Conservation (phyloP, 2,329 filamentous ascomycete genomes). For the Trichoderma endophyticum region DNA sequence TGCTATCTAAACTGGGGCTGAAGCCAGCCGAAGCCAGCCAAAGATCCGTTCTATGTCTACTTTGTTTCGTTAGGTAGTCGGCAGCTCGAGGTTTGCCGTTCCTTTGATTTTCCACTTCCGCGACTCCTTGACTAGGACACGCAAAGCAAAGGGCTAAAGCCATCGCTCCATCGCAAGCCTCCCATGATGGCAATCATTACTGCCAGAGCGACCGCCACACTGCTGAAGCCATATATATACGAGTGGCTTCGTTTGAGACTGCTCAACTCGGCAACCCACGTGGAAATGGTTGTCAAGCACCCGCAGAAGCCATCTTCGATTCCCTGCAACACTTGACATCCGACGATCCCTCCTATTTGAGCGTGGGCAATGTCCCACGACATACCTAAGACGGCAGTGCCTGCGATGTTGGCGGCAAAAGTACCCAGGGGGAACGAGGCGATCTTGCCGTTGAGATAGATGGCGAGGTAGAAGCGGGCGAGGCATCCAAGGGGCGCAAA, state of each 20-base stretch:
- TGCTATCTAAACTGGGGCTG: background rate
- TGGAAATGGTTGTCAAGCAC: conserved; percentile 63
- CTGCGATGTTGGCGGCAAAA: conserved; percentile 75
- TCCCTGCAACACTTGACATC: conserved; percentile 66
- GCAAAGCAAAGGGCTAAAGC: conserved; percentile 47
- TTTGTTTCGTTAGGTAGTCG: background rate
- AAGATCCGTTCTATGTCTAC: background rate
- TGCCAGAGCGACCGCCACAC: conserved; percentile 56
- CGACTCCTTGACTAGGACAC: background rate
- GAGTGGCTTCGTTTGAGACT: conserved; percentile 50
- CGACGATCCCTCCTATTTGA: conserved; percentile 51
- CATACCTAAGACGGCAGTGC: conserved; percentile 71
- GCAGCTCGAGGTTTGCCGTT: background rate
- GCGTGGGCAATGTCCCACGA: conserved; percentile 75
- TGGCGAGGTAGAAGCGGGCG: conserved; percentile 67
- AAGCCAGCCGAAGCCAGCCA: background rate
- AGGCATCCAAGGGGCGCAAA: conserved; percentile 82
- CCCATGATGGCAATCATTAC: conserved; percentile 71
- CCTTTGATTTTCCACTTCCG: background rate
- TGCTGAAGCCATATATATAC: conserved; percentile 65
- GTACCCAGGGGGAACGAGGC: conserved; percentile 79
- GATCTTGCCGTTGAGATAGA: conserved; percentile 65
- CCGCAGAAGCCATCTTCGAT: conserved; percentile 68
- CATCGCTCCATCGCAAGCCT: conserved; percentile 65
- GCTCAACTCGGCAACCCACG: conserved; percentile 61